A percentile compares a stretch with the other conserved stretches of the same genome.
phyloP scores from a whole-genome alignment of 2,329 filamentous ascomycete species.

The Colletotrichum sp. region DNA sequence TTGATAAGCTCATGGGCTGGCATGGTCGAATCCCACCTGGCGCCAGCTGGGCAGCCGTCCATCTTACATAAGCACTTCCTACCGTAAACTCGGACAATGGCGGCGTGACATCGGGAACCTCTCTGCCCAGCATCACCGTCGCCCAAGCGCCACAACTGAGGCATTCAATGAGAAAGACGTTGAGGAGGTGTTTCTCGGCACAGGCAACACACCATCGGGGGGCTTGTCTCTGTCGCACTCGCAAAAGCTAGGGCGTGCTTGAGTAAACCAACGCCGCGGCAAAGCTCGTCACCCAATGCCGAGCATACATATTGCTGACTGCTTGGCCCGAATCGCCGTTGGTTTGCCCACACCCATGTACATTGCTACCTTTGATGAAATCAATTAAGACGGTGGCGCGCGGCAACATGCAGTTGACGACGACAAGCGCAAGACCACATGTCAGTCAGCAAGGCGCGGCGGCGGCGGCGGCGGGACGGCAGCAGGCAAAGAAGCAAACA shows the following conservation, averaged over 20 bases:
- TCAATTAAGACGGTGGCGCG: not conserved
- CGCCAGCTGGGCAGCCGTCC: not conserved
- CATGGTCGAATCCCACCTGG: not conserved
- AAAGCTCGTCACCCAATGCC: not conserved
- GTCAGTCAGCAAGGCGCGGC: not conserved
- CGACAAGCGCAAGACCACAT: not conserved
- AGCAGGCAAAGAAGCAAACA: not conserved
- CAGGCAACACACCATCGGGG: not conserved
- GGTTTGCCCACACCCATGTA: not conserved
- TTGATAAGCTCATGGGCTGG: constrained; percentile 2
- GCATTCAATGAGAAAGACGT: not conserved
- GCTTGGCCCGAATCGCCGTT: not conserved
- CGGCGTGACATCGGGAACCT: not conserved
- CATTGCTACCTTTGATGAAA: not conserved
- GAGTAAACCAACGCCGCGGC: not conserved
- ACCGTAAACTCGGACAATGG: not conserved
- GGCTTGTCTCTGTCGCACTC: not conserved
- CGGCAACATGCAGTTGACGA: constrained; percentile 8
- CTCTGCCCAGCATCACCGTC: not conserved
- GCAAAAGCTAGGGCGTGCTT: not conserved
- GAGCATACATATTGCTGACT: not conserved
- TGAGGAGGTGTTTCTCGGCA: not conserved
- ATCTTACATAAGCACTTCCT: not conserved
- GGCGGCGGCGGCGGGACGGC: not conserved
- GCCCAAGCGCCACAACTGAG: not conserved